Percentiles rank a stretch among this genome's conserved stretches.
Conservation (phyloP, 495 filamentous ascomycete genomes). For the Lophium mytilinum region DNA sequence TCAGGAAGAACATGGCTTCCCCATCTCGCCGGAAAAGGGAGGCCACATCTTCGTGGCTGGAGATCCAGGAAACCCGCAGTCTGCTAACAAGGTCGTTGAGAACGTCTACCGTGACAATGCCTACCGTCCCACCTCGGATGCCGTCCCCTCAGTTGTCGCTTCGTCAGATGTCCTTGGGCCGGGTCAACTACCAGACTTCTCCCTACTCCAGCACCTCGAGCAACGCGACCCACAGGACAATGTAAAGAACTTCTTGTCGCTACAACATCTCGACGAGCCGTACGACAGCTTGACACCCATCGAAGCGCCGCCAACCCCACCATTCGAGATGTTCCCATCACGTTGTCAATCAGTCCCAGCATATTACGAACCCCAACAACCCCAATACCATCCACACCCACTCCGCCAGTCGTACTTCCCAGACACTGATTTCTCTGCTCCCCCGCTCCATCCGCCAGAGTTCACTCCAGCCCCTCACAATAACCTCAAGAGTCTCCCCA, state of each 20-base stretch:
- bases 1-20: constrained; percentile 54
- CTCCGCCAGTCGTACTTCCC: not conserved
- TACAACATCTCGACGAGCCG: constrained; percentile 53
- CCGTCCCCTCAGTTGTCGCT: constrained; percentile 71
- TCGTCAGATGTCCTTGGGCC: constrained; percentile 84
- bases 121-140: constrained; percentile 50
- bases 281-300: constrained; percentile 32
- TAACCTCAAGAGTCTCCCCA: constrained; percentile 31
- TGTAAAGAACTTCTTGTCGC: constrained; percentile 76
- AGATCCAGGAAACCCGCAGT: constrained; percentile 62
- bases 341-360: constrained; percentile 9
- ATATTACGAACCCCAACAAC: not conserved
- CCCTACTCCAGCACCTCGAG: constrained; percentile 60
- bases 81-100: constrained; percentile 45
- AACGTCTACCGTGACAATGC: constrained; percentile 21
- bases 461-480: constrained; percentile 23
- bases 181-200: constrained; percentile 49
- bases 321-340: constrained; percentile 35
- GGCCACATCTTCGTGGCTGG: constrained; percentile 59
- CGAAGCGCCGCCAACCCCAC: constrained; percentile 27
- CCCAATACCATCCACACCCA: constrained; percentile 8
- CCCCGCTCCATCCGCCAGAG: constrained; percentile 20
- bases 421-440: constrained; percentile 9
- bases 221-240: constrained; percentile 81
- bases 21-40: constrained; percentile 45